Evolutionary conservation across 192 early-diverging fungal species (phyloP).

Genomic region (Chytriomyces confervae): DNA sequence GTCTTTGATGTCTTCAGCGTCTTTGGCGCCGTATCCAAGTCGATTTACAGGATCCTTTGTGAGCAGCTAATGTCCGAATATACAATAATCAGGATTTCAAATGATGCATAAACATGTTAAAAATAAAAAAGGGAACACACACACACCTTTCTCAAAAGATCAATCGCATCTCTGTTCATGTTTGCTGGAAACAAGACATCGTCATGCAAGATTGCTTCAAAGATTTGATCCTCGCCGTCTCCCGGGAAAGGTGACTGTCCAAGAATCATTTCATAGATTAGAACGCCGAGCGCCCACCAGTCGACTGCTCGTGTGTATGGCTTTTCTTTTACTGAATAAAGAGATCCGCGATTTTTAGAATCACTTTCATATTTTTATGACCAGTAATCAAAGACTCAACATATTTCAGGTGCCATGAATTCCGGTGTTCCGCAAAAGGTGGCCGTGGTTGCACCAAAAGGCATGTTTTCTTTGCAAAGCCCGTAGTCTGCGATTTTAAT

Average conservation of each 20-base stretch:
- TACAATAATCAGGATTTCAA: slow-evolving; percentile 18
- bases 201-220: slow-evolving; percentile 95
- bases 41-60: slow-evolving; percentile 87
- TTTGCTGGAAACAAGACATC: slow-evolving; percentile 94
- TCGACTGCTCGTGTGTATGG: slow-evolving; percentile 96
- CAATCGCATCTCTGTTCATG: slow-evolving; percentile 92
- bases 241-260: slow-evolving; percentile 87
- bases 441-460: slow-evolving; percentile 80
- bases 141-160: slow-evolving; percentile 81
- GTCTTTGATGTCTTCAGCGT: slow-evolving; percentile 91
- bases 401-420: slow-evolving; percentile 98
- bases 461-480: slow-evolving; percentile 96
- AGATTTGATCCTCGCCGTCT: slow-evolving; percentile 97
- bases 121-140: neutral
- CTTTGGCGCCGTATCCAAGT: slow-evolving; percentile 79
- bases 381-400: slow-evolving; percentile 31
- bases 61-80: slow-evolving; percentile 64
- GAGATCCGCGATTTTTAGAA: neutral
- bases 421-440: slow-evolving; percentile 99
- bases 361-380: neutral
- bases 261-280: slow-evolving; percentile 71
- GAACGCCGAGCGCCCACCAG: slow-evolving; percentile 92
- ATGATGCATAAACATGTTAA: neutral
- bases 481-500: slow-evolving; percentile 99
- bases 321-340: slow-evolving; percentile 67